These are phyloP conservation scores for Colletotrichum sp. DNA, from an alignment of 2,329 filamentous ascomycete genomes.

Conservation along the genomic window DNA sequence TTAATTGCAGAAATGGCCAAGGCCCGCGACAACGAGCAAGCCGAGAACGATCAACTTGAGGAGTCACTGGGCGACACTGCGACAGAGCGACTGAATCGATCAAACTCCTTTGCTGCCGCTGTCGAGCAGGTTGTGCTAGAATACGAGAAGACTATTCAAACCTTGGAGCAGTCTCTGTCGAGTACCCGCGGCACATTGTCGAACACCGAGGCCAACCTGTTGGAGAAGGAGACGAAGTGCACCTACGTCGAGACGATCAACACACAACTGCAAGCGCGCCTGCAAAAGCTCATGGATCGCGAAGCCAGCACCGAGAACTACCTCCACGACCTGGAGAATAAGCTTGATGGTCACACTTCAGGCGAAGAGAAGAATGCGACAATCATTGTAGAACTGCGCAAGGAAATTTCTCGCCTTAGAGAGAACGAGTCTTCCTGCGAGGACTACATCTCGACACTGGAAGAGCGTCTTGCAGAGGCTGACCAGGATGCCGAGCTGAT, in stretches of 20 bases:
- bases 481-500: conserved; percentile 96
- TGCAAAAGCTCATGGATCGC: conserved; percentile 93
- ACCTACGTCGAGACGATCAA: conserved; percentile 94
- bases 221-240: conserved; percentile 93
- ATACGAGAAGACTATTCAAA: conserved; percentile 98
- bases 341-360: conserved; percentile 86
- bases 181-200: conserved; percentile 85
- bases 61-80: conserved; percentile 76
- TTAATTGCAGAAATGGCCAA: conserved; percentile 92
- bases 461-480: conserved; percentile 92
- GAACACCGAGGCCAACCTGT: conserved; percentile 80
- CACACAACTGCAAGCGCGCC: conserved; percentile 81
- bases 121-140: conserved; percentile 96
- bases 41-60: conserved; percentile 62
- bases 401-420: conserved; percentile 84
- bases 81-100: conserved; percentile 87
- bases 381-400: conserved; percentile 84
- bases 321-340: conserved; percentile 86
- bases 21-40: conserved; percentile 72
- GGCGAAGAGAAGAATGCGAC: conserved; percentile 92
- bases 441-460: conserved; percentile 95
- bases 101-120: conserved; percentile 93
- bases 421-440: conserved; percentile 92
- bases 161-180: conserved; percentile 87
- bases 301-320: conserved; percentile 93